phyloP scores from a whole-genome alignment of 163 green algal species.

The Scenedesmus sp. region DNA sequence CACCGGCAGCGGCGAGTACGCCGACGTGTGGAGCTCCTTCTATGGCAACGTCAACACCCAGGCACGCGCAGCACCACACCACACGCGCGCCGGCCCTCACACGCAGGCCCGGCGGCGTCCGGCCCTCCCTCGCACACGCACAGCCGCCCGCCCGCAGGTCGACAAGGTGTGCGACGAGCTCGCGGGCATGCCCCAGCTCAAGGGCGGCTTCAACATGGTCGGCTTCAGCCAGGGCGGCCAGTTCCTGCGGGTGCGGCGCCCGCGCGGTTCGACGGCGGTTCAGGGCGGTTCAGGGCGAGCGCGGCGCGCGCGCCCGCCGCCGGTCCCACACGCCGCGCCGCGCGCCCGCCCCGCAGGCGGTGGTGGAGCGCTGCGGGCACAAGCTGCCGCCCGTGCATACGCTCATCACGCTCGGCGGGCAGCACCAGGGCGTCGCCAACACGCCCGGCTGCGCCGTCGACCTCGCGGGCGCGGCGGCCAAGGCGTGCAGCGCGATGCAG shows the following conservation, averaged over 20 bases:
- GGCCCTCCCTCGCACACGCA: no score
- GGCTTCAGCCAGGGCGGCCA: conserved; percentile 89
- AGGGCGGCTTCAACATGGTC: conserved; percentile 88
- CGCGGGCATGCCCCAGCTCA: conserved; percentile 64
- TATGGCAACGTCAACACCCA: conserved; percentile 85
- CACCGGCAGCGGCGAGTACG: conserved; percentile 51
- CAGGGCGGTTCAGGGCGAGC: neutral
- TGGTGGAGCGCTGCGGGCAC: conserved; percentile 82
- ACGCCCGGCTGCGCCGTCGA: conserved; percentile 57
- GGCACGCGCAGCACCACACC: conserved; percentile 49
- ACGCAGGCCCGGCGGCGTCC: neutral
- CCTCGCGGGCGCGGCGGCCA: conserved; percentile 20
- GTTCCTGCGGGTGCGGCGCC: conserved; percentile 66
- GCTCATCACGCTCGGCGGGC: conserved; percentile 88
- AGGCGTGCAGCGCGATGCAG: conserved; percentile 60
- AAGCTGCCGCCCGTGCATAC: conserved; percentile 56
- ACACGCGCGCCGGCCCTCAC: neutral
- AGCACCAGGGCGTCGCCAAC: conserved; percentile 88
- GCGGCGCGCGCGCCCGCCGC: neutral
- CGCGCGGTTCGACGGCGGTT: neutral
- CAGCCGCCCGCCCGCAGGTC: no score
- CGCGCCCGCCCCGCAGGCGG: conserved; percentile 57
- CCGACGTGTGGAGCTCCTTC: conserved; percentile 74
- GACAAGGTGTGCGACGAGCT: conserved; percentile 75
- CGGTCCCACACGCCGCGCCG: no score